Conservation (phyloP, 441 rosid species). For the Corymbia citriodora region DNA sequence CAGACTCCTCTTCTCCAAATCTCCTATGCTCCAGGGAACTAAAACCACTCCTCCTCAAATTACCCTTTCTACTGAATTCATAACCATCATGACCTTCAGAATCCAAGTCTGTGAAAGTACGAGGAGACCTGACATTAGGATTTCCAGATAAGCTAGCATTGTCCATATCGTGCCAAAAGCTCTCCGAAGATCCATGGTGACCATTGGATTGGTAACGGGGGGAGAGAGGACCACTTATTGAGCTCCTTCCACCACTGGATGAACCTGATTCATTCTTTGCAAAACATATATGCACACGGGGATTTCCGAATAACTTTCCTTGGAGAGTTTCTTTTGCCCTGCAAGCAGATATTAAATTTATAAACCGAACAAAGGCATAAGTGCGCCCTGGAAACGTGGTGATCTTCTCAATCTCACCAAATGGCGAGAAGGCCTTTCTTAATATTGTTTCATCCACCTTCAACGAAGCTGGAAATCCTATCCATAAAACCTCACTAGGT, state of each 20-base stretch:
- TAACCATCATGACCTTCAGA: constrained; percentile 46
- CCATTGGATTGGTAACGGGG: constrained; percentile 46
- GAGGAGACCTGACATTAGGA: constrained; percentile 48
- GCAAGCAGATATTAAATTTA: constrained; percentile 56
- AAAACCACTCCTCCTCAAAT: constrained; percentile 39
- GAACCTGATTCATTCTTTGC: constrained; percentile 77
- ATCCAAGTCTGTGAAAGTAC: constrained; percentile 33
- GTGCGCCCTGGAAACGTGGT: constrained; percentile 94
- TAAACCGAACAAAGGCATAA: constrained; percentile 91
- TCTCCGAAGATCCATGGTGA: constrained; percentile 50
- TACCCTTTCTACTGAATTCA: constrained; percentile 43
- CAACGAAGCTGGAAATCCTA: constrained; percentile 85
- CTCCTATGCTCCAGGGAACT: constrained; percentile 48
- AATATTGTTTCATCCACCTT: constrained; percentile 77
- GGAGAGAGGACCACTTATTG: constrained; percentile 39
- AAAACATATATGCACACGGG: constrained; percentile 93
- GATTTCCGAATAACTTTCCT: constrained; percentile 90
- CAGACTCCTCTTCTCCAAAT: constrained; percentile 41
- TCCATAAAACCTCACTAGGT: constrained; percentile 90
- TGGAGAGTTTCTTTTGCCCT: constrained; percentile 93
- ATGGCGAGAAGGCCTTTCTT: constrained; percentile 77
- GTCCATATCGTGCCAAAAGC: constrained; percentile 45
- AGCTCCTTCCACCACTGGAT: constrained; percentile 51
- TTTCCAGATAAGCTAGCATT: constrained; percentile 30
- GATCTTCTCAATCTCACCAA: constrained; percentile 84